These are phyloP conservation scores for Vaccinium myrtillus DNA, from an alignment of 148 eudicot species.

Conservation along the genomic window DNA sequence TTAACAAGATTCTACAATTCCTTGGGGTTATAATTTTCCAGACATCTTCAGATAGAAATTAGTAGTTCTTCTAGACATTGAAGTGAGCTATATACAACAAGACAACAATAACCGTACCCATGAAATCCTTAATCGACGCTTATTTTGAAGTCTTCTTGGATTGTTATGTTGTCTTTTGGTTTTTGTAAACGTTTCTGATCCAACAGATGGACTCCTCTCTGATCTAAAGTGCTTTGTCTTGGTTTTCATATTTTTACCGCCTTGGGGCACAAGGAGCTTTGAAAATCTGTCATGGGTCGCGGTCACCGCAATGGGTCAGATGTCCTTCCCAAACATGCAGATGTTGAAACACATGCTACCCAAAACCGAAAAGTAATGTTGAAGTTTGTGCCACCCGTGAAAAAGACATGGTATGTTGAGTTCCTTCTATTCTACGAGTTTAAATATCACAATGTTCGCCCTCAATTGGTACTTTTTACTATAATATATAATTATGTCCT, in stretches of 20 bases:
- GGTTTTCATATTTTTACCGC: neutral
- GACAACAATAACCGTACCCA: no score
- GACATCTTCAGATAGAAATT: neutral
- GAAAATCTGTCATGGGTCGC: constrained; percentile 7
- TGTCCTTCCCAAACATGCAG: constrained; percentile 13
- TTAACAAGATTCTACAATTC: neutral
- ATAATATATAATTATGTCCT: neutral
- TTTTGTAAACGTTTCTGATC: neutral
- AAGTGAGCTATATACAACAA: no score
- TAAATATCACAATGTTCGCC: neutral
- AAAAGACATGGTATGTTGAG: constrained; percentile 29
- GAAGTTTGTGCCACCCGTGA: constrained; percentile 43
- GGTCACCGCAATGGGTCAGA: constrained; percentile 20
- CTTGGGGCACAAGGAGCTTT: neutral
- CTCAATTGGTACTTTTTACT: neutral
- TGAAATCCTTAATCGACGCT: no score
- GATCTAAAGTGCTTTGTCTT: neutral
- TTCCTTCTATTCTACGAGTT: constrained; percentile 24
- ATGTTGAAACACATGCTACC: constrained; percentile 22
- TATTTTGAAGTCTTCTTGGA: neutral
- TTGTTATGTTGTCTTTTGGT: neutral
- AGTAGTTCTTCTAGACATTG: no score
- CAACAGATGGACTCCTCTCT: neutral
- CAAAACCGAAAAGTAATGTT: constrained; percentile 42
- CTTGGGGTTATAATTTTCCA: no score